phyloP scores from a whole-genome alignment of 257 asterid species.

The Nicotiana noctiflora region DNA sequence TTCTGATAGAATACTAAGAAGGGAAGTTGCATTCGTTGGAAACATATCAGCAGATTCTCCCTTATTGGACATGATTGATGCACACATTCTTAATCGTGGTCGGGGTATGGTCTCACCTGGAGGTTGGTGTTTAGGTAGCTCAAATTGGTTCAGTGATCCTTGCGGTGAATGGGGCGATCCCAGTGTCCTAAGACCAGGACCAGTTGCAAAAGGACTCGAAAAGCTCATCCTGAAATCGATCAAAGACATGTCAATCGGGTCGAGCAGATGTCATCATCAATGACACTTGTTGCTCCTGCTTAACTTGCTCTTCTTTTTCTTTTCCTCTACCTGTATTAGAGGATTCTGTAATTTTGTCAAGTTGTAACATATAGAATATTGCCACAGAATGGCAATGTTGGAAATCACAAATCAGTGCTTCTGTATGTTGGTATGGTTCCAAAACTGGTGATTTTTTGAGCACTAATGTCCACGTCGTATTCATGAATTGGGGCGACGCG shows the following conservation, averaged over 20 bases:
- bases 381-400: background rate
- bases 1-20: constrained; percentile 11
- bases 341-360: background rate
- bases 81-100: constrained; percentile 22
- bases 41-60: constrained; percentile 21
- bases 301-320: background rate
- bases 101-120: constrained; percentile 27
- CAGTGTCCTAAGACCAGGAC: constrained; percentile 29
- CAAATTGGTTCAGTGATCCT: constrained; percentile 26
- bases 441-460: background rate
- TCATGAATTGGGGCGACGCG: too few relatives aligned
- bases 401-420: background rate
- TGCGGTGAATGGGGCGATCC: constrained; percentile 32
- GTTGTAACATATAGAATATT: background rate
- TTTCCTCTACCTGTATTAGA: background rate
- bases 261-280: constrained; percentile 11
- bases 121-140: constrained; percentile 39
- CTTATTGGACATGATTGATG: constrained; percentile 29
- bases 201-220: constrained; percentile 26
- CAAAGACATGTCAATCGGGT: constrained; percentile 4
- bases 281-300: background rate
- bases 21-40: constrained; percentile 32
- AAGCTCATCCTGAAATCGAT: constrained; percentile 23
- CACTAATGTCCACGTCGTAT: too few relatives aligned
- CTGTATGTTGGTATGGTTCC: background rate